Base-by-base conservation (phyloP, 208 protist genomes). In the Wallacemonas rigidus region DNA sequence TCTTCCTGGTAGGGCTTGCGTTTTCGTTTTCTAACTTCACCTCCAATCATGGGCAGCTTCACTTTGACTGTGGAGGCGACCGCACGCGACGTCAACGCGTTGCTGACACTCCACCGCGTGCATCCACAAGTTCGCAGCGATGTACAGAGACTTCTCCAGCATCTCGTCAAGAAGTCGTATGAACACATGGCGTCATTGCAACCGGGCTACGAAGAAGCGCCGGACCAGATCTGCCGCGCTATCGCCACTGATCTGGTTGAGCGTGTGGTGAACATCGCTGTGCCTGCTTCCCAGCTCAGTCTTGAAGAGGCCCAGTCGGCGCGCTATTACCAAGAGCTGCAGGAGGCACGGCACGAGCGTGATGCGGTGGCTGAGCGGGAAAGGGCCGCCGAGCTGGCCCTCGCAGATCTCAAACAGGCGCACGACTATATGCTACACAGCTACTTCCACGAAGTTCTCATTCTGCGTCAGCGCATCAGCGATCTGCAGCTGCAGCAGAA, bases 381-480 rank as follows among this genome's bases (percentile, higher is more conserved):
- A 15, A 54, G 36, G 5, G 75, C 83, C 9, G 9, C 75, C 63
- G 67, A 88, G 61, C 67, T 26, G 6, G 60, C 69, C 39, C 69
- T 90, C 39, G 62, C 39, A 40, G 48, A 69, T 8, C 43, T 87
- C 40, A 85, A 88, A 50, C 54, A 76, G 41, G 84, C 86, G n/a
- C 88, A 96, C 68, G 82, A 93, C 35, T 89, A 87, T 71, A 92
- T 93, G 91, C 73, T 96, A 58, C 86, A 88, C 65, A 85, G 73
- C 63, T 96, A 96, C 74, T 96, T 96, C 67, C 75, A 80, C 11
- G 89, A 96, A 67, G 91, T 94, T 2, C 77, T 92, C 3, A 71
- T 92, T 39, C 77, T 96, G 50, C 85, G 91, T 9, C 77, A 79
- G 69, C 84, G 76, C 64, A 80, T 86, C 40, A 73, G 80, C 36